Evolutionary conservation across 164 flowering plant species (phyloP).

Genomic region (Tetracentron sinense): DNA sequence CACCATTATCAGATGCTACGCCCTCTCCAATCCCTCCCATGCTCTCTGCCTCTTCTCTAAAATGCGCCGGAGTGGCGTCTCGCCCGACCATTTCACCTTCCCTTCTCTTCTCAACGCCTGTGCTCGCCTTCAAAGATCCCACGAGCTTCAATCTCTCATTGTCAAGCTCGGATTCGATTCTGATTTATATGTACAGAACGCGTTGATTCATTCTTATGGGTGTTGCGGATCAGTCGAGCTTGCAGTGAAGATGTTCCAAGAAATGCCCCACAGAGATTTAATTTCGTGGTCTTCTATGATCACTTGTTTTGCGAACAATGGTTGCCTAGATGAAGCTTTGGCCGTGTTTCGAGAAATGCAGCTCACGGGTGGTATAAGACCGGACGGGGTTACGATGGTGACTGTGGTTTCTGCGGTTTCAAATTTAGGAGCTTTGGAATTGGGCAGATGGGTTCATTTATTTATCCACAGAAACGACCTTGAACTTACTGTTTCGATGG

Average conservation of each 20-base stretch:
- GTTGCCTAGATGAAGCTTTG: constrained; percentile 29
- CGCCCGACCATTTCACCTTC: constrained; percentile 31
- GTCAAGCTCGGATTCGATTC: constrained; percentile 31
- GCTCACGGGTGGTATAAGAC: constrained; percentile 22
- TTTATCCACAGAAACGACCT: constrained; percentile 24
- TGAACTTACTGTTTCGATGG: constrained; percentile 24
- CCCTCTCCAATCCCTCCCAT: constrained; percentile 4
- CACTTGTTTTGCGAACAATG: constrained; percentile 30
- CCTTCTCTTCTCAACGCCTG: constrained; percentile 44
- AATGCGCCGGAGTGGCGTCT: constrained; percentile 15
- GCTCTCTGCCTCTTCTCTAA: constrained; percentile 14
- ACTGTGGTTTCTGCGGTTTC: constrained; percentile 36
- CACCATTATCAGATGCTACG: constrained; percentile 21
- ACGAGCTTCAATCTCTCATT: constrained; percentile 27
- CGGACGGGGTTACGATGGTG: constrained; percentile 39
- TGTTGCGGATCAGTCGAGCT: constrained; percentile 15
- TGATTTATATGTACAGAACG: constrained; percentile 32
- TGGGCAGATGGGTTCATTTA: constrained; percentile 39
- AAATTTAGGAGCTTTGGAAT: constrained; percentile 34
- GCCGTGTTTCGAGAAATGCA: constrained; percentile 38
- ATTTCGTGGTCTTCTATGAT: constrained; percentile 46
- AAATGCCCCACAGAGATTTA: constrained; percentile 30
- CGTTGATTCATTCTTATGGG: constrained; percentile 33
- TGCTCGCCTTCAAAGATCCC: constrained; percentile 26
- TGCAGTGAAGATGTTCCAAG: constrained; percentile 35